Conservation (phyloP, 2,329 filamentous ascomycete genomes). For the Ophiognomonia clavigignenti-juglandacearum region DNA sequence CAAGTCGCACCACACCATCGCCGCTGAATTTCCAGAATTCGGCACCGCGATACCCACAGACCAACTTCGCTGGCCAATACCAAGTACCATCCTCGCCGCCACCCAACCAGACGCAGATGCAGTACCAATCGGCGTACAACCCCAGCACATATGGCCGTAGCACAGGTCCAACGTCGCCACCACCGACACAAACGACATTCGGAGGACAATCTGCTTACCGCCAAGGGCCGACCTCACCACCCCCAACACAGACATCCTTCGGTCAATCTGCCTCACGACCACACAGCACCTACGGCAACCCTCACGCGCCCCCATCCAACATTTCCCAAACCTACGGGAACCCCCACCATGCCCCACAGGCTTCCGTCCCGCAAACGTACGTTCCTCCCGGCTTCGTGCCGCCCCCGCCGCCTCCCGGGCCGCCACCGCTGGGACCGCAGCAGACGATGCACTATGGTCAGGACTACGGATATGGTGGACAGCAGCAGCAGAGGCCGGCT, state of each 20-base stretch:
- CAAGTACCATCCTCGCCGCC: slow-evolving; percentile 54
- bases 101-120: slow-evolving; percentile 38
- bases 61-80: slow-evolving; percentile 53
- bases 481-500: slow-evolving; percentile 38
- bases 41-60: slow-evolving; percentile 46
- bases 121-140: slow-evolving; percentile 48
- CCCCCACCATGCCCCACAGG: slow-evolving; percentile 29
- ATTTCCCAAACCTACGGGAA: slow-evolving; percentile 35
- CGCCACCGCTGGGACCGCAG: slow-evolving; percentile 57
- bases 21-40: slow-evolving; percentile 32
- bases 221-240: slow-evolving; percentile 43
- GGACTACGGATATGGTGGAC: slow-evolving; percentile 45
- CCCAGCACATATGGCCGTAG: slow-evolving; percentile 56
- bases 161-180: slow-evolving; percentile 44
- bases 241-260: slow-evolving; percentile 53
- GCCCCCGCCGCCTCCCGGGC: slow-evolving; percentile 59
- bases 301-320: slow-evolving; percentile 27
- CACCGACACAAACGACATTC: slow-evolving; percentile 34
- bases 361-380: slow-evolving; percentile 22
- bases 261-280: slow-evolving; percentile 39
- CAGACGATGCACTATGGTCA: slow-evolving; percentile 53
- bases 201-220: slow-evolving; percentile 24
- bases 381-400: slow-evolving; percentile 56
- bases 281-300: slow-evolving; percentile 43
- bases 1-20: slow-evolving; percentile 30